phyloP scores from a whole-genome alignment of 176 grass and related monocot genomes.

The Juncus inflexus region DNA sequence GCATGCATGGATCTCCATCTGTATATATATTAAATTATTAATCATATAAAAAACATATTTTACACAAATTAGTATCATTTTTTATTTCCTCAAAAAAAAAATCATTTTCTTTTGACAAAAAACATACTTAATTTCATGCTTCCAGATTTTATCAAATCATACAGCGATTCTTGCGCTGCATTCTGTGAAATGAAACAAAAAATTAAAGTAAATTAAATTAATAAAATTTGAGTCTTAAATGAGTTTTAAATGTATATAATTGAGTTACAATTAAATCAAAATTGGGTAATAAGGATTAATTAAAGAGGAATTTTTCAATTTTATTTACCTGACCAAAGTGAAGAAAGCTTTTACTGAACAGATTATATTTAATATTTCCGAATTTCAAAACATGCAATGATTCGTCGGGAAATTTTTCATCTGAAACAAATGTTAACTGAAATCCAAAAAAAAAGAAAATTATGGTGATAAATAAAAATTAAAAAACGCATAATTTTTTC shows the following conservation, averaged over 20 bases:
- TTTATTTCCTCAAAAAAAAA: no score
- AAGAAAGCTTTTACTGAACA: conserved; percentile 91
- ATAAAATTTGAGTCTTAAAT: no score
- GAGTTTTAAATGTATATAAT: no score
- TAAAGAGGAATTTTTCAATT: background rate
- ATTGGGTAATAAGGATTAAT: conserved; percentile 3
- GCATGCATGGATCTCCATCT: conserved; percentile 70
- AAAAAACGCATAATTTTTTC: no score
- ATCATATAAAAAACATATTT: background rate
- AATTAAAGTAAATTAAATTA: conserved; percentile 3
- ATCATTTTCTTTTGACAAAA: background rate
- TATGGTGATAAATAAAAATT: no score
- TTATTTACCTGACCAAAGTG: conserved; percentile 81
- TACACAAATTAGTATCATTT: background rate
- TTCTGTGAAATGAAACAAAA: conserved; percentile 46
- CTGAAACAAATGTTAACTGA: conserved; percentile 93
- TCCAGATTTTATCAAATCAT: conserved; percentile 55
- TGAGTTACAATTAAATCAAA: background rate
- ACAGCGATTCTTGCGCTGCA: conserved; percentile 52
- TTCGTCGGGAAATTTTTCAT: conserved; percentile 62
- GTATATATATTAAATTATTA: conserved; percentile 1
- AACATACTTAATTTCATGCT: conserved; percentile 41
- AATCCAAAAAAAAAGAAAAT: conserved; percentile 42
- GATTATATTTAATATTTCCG: conserved; percentile 68
- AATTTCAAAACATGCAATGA: conserved; percentile 60